Percentiles rank a stretch among this genome's conserved stretches.
phyloP scores from a whole-genome alignment of 768 basidiomycete species.

The Hydnum rufescens region DNA sequence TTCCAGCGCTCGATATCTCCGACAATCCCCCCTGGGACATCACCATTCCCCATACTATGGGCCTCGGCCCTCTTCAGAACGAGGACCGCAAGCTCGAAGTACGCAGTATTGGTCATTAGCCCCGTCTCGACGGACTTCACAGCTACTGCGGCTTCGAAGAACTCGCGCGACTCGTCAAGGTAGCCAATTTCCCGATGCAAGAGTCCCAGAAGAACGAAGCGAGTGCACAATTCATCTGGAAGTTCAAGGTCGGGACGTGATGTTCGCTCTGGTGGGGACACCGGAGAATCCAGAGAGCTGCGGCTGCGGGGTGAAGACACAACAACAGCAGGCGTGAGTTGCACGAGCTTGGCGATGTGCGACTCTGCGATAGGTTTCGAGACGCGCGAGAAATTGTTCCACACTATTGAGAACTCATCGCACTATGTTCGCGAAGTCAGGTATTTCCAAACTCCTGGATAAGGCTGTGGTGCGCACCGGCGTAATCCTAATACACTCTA shows the following conservation, averaged over 20 bases:
- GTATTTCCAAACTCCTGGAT: background rate
- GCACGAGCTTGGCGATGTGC: conserved; percentile 36
- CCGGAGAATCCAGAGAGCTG: background rate
- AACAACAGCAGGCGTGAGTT: conserved; percentile 28
- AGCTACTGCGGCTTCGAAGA: conserved; percentile 1
- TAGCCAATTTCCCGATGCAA: conserved; percentile 4
- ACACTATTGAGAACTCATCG: conserved; percentile 58
- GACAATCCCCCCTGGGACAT: background rate
- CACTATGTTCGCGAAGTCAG: background rate
- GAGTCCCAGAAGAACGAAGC: conserved; percentile 7
- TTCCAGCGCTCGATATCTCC: conserved; percentile 4
- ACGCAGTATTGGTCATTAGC: conserved; percentile 5
- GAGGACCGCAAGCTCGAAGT: conserved; percentile 10
- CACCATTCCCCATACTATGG: background rate
- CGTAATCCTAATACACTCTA: conserved; percentile 39
- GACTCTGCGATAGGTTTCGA: conserved; percentile 30
- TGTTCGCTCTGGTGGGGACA: background rate
- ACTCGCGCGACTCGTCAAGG: background rate
- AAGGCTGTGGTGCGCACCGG: conserved; percentile 14
- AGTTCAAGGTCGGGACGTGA: conserved; percentile 4
- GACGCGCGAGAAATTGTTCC: conserved; percentile 58
- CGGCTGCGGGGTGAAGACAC: conserved; percentile 11
- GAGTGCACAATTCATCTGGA: conserved; percentile 6
- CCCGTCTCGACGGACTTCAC: background rate
- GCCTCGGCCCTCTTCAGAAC: conserved; percentile 5